A percentile compares a stretch with the other conserved stretches of the same genome.
Conservation (phyloP, 2,329 filamentous ascomycete genomes). For the Pseudogymnoascus sp. region DNA sequence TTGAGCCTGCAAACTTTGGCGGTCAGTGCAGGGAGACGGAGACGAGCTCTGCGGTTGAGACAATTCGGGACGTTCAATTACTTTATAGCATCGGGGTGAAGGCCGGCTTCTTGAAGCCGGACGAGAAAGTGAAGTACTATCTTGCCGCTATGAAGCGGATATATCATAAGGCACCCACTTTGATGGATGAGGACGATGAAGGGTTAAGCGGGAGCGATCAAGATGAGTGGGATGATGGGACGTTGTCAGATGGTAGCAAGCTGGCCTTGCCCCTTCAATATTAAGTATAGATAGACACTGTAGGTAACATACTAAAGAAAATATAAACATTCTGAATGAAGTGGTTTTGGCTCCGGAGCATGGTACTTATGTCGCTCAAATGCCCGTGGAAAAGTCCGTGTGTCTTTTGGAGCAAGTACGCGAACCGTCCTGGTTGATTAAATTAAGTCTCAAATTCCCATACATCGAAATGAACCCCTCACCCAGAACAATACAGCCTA, state of each 20-base stretch:
- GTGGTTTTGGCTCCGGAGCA: not conserved
- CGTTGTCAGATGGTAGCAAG: not conserved
- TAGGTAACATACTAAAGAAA: not conserved
- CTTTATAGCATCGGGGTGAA: not conserved
- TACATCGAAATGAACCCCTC: not conserved
- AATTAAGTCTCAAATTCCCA: not conserved
- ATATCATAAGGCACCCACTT: not conserved
- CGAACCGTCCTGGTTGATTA: no score
- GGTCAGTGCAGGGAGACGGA: not conserved
- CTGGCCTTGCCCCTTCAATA: not conserved
- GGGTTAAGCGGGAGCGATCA: not conserved
- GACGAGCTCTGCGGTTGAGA: not conserved
- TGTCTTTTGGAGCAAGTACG: not conserved
- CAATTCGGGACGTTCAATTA: not conserved
- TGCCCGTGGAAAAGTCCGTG: not conserved
- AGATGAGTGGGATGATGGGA: not conserved
- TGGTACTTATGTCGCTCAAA: not conserved
- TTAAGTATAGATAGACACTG: not conserved
- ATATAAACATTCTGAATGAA: not conserved
- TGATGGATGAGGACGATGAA: not conserved
- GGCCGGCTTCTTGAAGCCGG: not conserved
- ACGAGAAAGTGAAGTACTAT: not conserved
- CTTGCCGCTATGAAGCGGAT: not conserved
- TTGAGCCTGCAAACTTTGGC: not conserved
- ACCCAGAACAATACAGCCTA: not conserved